phyloP scores from a whole-genome alignment of 148 eudicot genomes.

The Amaranthus palmeri region DNA sequence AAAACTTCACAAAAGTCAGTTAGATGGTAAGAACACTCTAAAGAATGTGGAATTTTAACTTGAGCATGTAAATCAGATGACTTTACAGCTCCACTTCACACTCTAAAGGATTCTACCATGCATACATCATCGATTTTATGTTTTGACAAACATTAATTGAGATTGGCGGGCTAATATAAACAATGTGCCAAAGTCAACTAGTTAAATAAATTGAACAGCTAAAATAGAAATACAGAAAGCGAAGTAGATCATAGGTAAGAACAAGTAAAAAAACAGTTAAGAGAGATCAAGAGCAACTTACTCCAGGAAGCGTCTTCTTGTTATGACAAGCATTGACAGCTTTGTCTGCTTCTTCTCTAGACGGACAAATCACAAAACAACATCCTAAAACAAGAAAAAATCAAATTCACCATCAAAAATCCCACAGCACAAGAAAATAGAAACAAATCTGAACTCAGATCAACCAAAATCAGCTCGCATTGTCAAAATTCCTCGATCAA shows the following conservation, averaged over 20 bases:
- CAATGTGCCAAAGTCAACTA: conserved; percentile 21
- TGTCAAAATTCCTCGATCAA: conserved; percentile 20
- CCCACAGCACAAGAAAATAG: neutral
- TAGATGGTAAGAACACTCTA: no score
- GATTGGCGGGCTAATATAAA: neutral
- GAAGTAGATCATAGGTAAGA: neutral
- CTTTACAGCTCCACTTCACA: neutral
- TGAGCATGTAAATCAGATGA: neutral
- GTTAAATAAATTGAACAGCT: neutral
- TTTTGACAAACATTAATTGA: neutral
- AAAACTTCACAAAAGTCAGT: no score
- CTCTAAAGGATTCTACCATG: neutral
- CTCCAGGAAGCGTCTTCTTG: conserved; percentile 90
- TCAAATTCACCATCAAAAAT: neutral
- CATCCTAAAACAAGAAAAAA: conserved; percentile 45
- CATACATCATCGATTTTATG: neutral
- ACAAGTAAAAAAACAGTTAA: conserved; percentile 1
- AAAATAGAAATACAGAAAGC: neutral
- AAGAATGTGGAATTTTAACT: no score
- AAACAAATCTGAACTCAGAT: conserved; percentile 2
- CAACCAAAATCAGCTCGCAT: conserved; percentile 10
- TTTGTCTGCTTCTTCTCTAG: conserved; percentile 91
- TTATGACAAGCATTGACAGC: conserved; percentile 75
- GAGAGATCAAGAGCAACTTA: conserved; percentile 30
- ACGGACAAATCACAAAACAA: conserved; percentile 87